Percentiles rank a stretch among this genome's conserved stretches.
phyloP scores from a whole-genome alignment of 1,284 basidiomycete genomes.

The Ustilago loliicola region DNA sequence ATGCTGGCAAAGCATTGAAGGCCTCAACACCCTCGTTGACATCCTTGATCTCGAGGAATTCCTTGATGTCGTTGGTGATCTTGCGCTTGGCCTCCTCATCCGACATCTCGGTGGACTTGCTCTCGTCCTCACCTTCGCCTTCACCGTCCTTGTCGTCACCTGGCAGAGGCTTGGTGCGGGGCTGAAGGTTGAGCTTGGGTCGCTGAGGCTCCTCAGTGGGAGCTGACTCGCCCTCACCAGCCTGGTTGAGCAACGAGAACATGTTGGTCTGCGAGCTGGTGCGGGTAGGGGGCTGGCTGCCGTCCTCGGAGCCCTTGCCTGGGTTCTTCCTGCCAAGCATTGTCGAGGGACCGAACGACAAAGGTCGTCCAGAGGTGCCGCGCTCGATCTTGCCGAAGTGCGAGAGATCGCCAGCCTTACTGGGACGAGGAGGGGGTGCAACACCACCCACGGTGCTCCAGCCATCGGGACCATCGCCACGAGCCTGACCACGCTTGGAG shows the following conservation, averaged over 20 bases:
- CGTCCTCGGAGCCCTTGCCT: constrained; percentile 72
- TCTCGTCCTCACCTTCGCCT: constrained; percentile 69
- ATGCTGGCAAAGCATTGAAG: constrained; percentile 74
- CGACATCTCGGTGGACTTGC: constrained; percentile 75
- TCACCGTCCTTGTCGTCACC: constrained; percentile 57
- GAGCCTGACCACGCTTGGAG: constrained; percentile 82
- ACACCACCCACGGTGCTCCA: constrained; percentile 83
- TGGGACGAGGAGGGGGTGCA: constrained; percentile 74
- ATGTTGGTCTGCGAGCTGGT: constrained; percentile 85
- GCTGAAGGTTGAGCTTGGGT: constrained; percentile 79
- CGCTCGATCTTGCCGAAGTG: constrained; percentile 80
- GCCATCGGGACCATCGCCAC: constrained; percentile 76
- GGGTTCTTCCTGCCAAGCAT: constrained; percentile 78
- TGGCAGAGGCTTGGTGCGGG: constrained; percentile 75
- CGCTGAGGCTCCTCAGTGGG: constrained; percentile 76
- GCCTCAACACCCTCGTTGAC: constrained; percentile 86
- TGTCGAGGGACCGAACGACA: constrained; percentile 78
- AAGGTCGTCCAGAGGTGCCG: constrained; percentile 73
- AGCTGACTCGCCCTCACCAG: constrained; percentile 42
- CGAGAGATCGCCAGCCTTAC: constrained; percentile 87
- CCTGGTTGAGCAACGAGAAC: constrained; percentile 74
- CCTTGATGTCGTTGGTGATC: constrained; percentile 76
- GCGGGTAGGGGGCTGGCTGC: constrained; percentile 79
- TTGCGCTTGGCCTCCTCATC: constrained; percentile 81
- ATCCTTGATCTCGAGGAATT: constrained; percentile 75